phyloP scores from a whole-genome alignment of 73 alveolate species.

The Urostyla sp. region DNA sequence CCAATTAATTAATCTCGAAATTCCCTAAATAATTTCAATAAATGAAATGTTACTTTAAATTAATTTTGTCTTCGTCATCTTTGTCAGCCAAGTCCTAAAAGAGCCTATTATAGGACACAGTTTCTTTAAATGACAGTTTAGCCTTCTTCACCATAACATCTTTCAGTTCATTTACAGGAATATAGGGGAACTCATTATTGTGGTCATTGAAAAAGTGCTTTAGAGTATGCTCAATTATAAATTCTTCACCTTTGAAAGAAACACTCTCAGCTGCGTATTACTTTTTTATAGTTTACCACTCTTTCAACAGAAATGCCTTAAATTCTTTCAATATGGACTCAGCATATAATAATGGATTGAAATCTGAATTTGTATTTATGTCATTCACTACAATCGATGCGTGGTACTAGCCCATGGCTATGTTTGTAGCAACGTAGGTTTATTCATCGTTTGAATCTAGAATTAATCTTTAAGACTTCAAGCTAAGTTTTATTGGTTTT shows the following conservation, averaged over 20 bases:
- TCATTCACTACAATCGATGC: slow-evolving; percentile 57
- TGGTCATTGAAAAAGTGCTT: not conserved
- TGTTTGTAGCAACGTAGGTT: slow-evolving; percentile 41
- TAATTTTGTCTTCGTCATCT: slow-evolving; percentile 28
- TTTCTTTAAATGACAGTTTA: slow-evolving; percentile 46
- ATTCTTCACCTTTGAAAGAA: slow-evolving; percentile 14
- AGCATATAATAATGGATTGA: slow-evolving; percentile 43
- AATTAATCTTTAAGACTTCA: slow-evolving; percentile 33
- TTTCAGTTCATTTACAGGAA: slow-evolving; percentile 12
- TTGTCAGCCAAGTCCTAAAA: slow-evolving; percentile 40
- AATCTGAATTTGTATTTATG: slow-evolving; percentile 44
- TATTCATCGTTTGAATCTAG: slow-evolving; percentile 18
- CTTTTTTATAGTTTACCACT: slow-evolving; percentile 27
- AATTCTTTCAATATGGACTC: slow-evolving; percentile 22
- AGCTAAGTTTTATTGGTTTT: slow-evolving; percentile 27
- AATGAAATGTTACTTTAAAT: slow-evolving; percentile 31
- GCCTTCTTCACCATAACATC: slow-evolving; percentile 42
- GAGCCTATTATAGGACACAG: slow-evolving; percentile 37
- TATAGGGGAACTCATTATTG: not conserved
- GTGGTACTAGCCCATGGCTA: slow-evolving; percentile 58
- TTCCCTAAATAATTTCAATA: slow-evolving; percentile 50
- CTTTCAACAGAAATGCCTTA: slow-evolving; percentile 20
- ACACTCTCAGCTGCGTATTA: slow-evolving; percentile 15
- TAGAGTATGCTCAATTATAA: slow-evolving; percentile 32
- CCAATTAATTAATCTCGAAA: slow-evolving; percentile 72